Percentiles rank a stretch among this genome's conserved stretches.
phyloP scores from a whole-genome alignment of 306 rosid species.

The Luffa aegyptiaca region DNA sequence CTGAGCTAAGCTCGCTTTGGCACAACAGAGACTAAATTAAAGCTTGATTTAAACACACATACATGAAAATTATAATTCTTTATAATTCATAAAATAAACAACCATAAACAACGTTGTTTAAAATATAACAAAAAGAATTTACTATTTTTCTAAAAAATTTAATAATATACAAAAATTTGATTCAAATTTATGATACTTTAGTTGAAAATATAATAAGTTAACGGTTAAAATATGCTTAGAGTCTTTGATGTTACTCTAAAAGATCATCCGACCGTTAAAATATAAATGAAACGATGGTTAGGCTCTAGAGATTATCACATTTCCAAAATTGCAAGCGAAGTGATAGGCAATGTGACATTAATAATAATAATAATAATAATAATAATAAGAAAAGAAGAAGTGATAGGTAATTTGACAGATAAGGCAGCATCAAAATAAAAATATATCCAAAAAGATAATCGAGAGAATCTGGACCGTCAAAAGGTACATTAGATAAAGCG shows the following conservation, averaged over 20 bases:
- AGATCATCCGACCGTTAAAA: not conserved
- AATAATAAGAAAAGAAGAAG: not conserved
- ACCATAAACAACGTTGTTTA: too few species aligned
- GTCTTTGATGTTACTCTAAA: not conserved
- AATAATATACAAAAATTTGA: too few species aligned
- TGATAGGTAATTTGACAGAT: not conserved
- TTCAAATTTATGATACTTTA: too few species aligned
- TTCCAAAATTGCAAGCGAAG: not conserved
- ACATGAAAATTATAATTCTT: too few species aligned
- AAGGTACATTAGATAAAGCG: not conserved
- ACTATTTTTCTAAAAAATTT: too few species aligned
- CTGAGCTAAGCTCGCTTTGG: too few species aligned
- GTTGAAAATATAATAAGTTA: too few species aligned
- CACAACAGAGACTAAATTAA: too few species aligned
- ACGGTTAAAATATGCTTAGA: too few species aligned
- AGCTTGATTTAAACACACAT: too few species aligned
- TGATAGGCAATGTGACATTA: not conserved
- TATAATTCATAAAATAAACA: too few species aligned
- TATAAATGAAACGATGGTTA: not conserved
- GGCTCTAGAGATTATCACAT: not conserved
- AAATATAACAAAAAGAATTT: too few species aligned
- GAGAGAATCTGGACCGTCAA: not conserved
- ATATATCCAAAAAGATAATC: not conserved
- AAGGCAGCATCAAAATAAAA: not conserved
- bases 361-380: not conserved